phyloP scores from a whole-genome alignment of 495 filamentous ascomycete genomes.

The Lepidopterella palustris region DNA sequence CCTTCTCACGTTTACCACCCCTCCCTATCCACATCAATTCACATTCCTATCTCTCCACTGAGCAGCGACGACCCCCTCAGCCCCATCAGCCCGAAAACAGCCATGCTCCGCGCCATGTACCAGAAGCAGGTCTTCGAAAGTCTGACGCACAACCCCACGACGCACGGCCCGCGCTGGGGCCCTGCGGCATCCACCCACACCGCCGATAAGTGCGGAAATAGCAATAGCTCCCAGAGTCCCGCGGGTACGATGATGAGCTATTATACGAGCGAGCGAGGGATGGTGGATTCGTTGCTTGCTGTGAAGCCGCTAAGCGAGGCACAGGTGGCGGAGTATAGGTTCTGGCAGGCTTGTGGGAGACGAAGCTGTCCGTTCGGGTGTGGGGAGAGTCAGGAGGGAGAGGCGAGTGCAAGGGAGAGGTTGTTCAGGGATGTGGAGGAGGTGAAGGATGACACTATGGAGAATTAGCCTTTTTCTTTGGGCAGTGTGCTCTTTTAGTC shows the following conservation, averaged over 20 bases:
- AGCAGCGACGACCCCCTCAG: not conserved
- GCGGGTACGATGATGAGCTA: slow-evolving; percentile 11
- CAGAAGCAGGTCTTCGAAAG: slow-evolving; percentile 11
- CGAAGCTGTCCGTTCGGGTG: slow-evolving; percentile 24
- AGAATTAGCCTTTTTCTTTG: too few species aligned
- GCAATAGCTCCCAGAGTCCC: not conserved
- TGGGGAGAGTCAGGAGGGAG: slow-evolving; percentile 6
- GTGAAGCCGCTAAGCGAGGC: slow-evolving; percentile 16
- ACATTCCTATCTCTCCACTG: not conserved
- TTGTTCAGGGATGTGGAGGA: slow-evolving; percentile 14
- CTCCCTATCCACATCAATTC: not conserved
- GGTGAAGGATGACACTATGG: slow-evolving; percentile 6
- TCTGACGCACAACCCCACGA: slow-evolving; percentile 3
- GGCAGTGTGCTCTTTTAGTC: too few species aligned
- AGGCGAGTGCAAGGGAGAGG: slow-evolving; percentile 11
- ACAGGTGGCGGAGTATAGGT: slow-evolving; percentile 26
- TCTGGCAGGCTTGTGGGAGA: slow-evolving; percentile 24
- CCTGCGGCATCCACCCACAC: not conserved
- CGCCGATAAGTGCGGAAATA: not conserved
- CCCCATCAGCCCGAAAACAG: slow-evolving; percentile 13
- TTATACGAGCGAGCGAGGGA: slow-evolving; percentile 12
- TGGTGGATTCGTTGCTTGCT: slow-evolving; percentile 12
- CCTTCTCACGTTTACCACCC: too few species aligned
- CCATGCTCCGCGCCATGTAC: slow-evolving; percentile 21
- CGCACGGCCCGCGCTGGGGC: not conserved